Evolutionary conservation across 768 basidiomycete genomes (phyloP), one percentile per base, ranked within the genome.

Genomic region (Mycena leptocephala): DNA sequence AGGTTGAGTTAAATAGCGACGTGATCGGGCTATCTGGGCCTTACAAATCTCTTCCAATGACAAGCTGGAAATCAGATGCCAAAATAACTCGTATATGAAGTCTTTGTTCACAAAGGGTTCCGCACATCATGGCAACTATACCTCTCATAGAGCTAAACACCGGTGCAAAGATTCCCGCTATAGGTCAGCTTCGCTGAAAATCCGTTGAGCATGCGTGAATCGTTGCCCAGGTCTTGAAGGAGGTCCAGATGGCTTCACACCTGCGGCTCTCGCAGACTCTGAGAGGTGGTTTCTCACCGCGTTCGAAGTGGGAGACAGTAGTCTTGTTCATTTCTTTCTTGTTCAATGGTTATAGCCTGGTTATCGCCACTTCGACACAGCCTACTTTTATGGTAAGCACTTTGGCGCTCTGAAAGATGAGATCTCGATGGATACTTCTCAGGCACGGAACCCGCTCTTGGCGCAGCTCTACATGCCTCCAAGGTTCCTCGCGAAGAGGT

Each of bases 401-500:
- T 4, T 8, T 14, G 61, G 26, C 24, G 26, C 43, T 6, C 22
- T 61, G 35, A n/a, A 59, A 28, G 39, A 43, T 28, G 16, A 30
- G 26, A 33, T 28, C 8, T 14, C 6, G 30, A 51, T 8, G 51
- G 55, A 14, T 26, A 39, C 7, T 18, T 46, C 11, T 24, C 58
- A 84, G 84, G 72, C 59, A 90, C 88, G 5, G 89, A 90, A 70
- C 80, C 79, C 30, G 81, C 83, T 3, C 87, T 90, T 33, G 89
- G 90, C 5, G 78, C 85, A 14, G 89, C 87, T 0, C 83, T 92
- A 70, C 85, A 85, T 56, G 87, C 83, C 14, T 90, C 88, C 13
- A 89, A 88, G 2, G 83, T 91, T 51, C 87, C 89, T 5, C 86
- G 90, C 22, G 85, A 88, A 41, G 85, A 90, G 46, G 79, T 90